Base-by-base conservation (phyloP, 805 yeast genomes). In the Torulaspora franciscae region DNA sequence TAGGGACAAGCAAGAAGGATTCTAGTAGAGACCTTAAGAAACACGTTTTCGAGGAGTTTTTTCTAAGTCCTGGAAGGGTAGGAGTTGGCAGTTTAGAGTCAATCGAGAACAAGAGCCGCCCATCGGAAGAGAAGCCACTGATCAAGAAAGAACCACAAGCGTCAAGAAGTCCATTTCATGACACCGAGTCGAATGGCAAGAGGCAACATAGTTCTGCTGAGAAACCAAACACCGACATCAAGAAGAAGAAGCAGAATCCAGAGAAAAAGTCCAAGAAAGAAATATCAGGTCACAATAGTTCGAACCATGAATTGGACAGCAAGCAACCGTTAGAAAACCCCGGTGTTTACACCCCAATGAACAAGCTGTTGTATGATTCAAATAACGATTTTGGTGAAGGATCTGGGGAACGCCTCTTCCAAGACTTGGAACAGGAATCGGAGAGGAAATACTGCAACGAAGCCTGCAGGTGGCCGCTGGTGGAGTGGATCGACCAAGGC, bases 401-500 rank as follows among this genome's bases (percentile, higher is more conserved):
- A 11, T 17, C 28, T 14, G 42, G 23, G 3, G 40, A 24, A 11
- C 26, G 37, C 2, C 42, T 50, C 15, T 47, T 50, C 23, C 48
- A 39, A 24, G 50, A 45, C 30, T 24, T 54, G 19, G 49, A 52
- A 9, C 59, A 59, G 25, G 40, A 32, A 5, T 43, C 47, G 0
- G 58, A 58, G 24, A 50, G 51, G 22, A 49, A 54, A 1, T 57
- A 62, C 30, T 66, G 66, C 32, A 40, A 54, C 22, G 53, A 57
- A 3, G 50, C 59, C n/a, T 58, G 67, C 0, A 48, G 50, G 6
- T 47, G 54, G 45, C 25, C 59, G 0, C 49, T 68, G 8, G 44
- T 49, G 7, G 61, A 65, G 10, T 76, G 80, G 80, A 48, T 67
- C 17, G 37, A 45, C 3, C 51, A 59, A 15, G 75, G 77, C 0